Base-by-base conservation (phyloP, 2,329 filamentous ascomycete genomes). In the Cytospora paraplurivora region DNA sequence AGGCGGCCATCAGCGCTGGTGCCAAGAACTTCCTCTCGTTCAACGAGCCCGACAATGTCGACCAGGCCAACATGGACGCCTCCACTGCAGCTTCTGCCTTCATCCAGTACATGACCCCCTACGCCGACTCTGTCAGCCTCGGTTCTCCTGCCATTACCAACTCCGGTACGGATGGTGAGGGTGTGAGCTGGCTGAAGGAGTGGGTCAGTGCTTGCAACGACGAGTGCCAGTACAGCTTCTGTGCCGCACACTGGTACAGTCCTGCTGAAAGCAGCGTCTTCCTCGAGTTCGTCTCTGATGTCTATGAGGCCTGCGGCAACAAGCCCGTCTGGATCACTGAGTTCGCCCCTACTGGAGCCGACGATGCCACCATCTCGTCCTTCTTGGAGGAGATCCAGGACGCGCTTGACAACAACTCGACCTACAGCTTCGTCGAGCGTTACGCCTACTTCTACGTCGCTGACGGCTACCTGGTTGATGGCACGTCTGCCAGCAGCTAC, bases 31-130 rank as follows among this genome's bases (percentile, higher is more conserved):
- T 91, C 62, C 81, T 91, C 71, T 81, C 82, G 74, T 90, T 90
- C 83, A 92, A 92, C 81, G 88, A 92, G 80, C 86, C 86, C 53
- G 89, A 92, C 74, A 81, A 82, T 67, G 68, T 69, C 13, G 72
- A 72, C n/a, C 88, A 91, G 76, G 78, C 85, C 69, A 84, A 88
- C 78, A 72, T 89, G 72, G 73, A 75, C 32, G 77, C 85, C n/a
- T 69, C 69, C 7, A 72, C 71, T 1, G 86, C 86, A 47, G 86
- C 85, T n/a, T 47, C 72, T 1, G 75, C 75, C 34, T 86, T 86
- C 75, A 81, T 79, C 61, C 68, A 81, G 71, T 79, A 78, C 73
- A 79, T 89, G 78, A 82, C 83, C 77, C 78, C 79, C 27, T 87
- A 82, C 72, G 69, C 74, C n/a, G 79, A 78, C 71, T 75, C 81